These are phyloP conservation scores for Aspergillus funiculosus DNA, from an alignment of 495 filamentous ascomycete species.

Conservation along the genomic window DNA sequence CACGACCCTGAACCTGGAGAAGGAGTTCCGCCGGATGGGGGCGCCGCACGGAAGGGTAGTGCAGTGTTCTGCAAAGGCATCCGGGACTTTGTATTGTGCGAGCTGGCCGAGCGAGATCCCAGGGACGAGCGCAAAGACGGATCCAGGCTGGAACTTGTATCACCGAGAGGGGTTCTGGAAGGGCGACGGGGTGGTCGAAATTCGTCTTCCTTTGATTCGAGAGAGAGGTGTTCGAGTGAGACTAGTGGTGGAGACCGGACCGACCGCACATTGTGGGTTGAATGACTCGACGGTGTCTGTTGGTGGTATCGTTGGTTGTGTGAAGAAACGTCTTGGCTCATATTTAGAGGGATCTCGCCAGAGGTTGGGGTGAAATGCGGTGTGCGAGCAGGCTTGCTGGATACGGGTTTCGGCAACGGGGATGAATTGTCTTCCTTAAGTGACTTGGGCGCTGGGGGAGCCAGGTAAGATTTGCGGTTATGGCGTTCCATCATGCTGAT, in stretches of 20 bases:
- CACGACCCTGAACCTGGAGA: slow-evolving; percentile 35
- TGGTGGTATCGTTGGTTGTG: slow-evolving; percentile 17
- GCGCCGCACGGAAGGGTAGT: slow-evolving; percentile 40
- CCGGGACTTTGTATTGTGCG: slow-evolving; percentile 33
- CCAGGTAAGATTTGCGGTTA: slow-evolving; percentile 87
- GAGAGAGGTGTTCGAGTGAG: slow-evolving; percentile 38
- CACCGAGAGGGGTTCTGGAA: slow-evolving; percentile 31
- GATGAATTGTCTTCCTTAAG: slow-evolving; percentile 30
- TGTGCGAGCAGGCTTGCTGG: slow-evolving; percentile 47
- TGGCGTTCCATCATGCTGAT: slow-evolving; percentile 83
- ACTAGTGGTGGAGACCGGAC: slow-evolving; percentile 30
- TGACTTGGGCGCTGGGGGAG: slow-evolving; percentile 51
- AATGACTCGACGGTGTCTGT: slow-evolving; percentile 26
- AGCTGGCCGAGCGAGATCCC: slow-evolving; percentile 35
- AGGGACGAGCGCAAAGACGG: slow-evolving; percentile 31
- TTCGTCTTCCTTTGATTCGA: slow-evolving; percentile 34
- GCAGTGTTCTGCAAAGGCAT: slow-evolving; percentile 35
- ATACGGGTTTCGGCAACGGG: slow-evolving; percentile 18
- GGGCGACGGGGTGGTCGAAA: slow-evolving; percentile 36
- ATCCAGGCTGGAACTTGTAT: slow-evolving; percentile 37
- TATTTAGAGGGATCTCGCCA: slow-evolving; percentile 61
- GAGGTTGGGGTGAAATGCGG: slow-evolving; percentile 53
- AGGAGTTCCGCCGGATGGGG: slow-evolving; percentile 38
- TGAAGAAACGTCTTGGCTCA: slow-evolving; percentile 37
- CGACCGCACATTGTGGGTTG: slow-evolving; percentile 26